Evolutionary conservation across 257 asterid genomes (phyloP).

Genomic region (Solanum arcanum): DNA sequence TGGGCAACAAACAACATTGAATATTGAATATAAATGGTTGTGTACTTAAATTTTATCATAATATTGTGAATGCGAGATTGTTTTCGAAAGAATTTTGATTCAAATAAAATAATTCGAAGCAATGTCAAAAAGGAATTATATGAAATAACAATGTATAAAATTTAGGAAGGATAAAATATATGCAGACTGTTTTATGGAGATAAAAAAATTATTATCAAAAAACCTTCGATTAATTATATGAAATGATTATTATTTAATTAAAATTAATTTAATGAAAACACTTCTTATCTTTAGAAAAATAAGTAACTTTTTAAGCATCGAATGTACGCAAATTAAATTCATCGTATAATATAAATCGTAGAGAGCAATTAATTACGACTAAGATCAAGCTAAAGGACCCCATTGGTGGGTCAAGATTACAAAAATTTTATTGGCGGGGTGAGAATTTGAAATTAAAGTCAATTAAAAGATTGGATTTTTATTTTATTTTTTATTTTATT

Average conservation of each 20-base stretch:
- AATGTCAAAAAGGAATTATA: neutral
- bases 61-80: rapidly evolving
- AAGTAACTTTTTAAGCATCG: neutral
- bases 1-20: neutral
- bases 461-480: neutral
- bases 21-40: neutral
- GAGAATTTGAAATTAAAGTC: neutral
- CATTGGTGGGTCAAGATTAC: neutral
- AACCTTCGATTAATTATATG: neutral
- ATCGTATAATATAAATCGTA: neutral
- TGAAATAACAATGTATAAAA: no score
- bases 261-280: neutral
- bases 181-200: rapidly evolving
- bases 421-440: neutral
- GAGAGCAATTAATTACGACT: neutral
- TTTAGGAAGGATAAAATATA: rapidly evolving
- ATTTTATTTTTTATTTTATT: no score
- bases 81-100: rapidly evolving
- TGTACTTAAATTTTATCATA: neutral
- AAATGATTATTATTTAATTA: neutral
- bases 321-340: neutral
- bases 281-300: neutral
- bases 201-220: rapidly evolving
- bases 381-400: neutral
- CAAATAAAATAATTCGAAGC: neutral